Base-by-base conservation (phyloP, 192 early-diverging fungal species). In the Fimicolochytrium jonesii region DNA sequence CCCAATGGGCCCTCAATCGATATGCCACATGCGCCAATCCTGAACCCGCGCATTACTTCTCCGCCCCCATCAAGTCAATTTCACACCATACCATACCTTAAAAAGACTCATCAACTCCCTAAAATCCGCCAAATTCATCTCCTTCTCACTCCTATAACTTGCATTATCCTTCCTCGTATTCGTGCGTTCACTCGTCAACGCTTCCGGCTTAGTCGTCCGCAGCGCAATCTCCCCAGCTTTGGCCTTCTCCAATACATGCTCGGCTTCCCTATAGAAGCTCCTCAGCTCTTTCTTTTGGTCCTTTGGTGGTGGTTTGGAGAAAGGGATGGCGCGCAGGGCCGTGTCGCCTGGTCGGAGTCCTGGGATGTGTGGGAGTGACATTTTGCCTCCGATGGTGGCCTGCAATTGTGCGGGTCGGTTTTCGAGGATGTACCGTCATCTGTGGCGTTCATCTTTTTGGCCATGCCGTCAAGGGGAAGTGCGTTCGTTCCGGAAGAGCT, bases 81-180 rank as follows among this genome's bases (percentile, higher is more conserved):
- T 41, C 13, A 56, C 7, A n/a, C 10, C 11, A 56, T 28, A 48
- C 3, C 23, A 42, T 63, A 80, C 79, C 52, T 76, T 55, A 59
- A 82, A 82, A 31, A 79, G 56, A 25, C 37, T 31, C 70, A 82
- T 73, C 2, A 82, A 66, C 63, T 82, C 77, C 22, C 71, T 37
- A 44, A 79, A 77, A 54, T 75, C 64, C n/a, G 61, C 59, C 30
- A 83, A 51, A 49, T 77, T 78, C 59, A 80, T 77, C 37, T 80
- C 77, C 31, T 74, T 32, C 43, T 83, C 81, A 1, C 70, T 57
- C 18, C 81, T 31, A 55, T 83, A 80, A 1, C 37, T 33, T 10
- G 79, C 79, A 25, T 52, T 62, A 49, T 81, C 79, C 45, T 77
- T 77, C 33, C 73, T 50, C 28, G 70, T 10, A 60, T 80, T 80